phyloP scores from a whole-genome alignment of 2,329 filamentous ascomycete species.

The Metarhizium brunneum region DNA sequence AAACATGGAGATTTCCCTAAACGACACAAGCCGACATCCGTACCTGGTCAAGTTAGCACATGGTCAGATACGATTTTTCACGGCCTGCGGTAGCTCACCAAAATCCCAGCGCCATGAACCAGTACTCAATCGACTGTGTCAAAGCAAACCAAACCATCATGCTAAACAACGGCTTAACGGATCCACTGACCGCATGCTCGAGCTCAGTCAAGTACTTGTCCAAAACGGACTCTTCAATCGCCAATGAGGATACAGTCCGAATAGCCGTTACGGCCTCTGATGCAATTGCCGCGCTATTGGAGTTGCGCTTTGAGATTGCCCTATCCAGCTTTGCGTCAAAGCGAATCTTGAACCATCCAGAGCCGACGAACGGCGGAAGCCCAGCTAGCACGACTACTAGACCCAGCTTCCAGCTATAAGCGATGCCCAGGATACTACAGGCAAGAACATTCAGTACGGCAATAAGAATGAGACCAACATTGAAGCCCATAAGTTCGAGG shows the following conservation, averaged over 20 bases:
- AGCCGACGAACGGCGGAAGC: constrained; percentile 24
- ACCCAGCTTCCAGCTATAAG: constrained; percentile 37
- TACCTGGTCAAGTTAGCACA: too few relatives aligned
- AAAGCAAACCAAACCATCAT: constrained; percentile 28
- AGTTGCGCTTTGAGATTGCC: constrained; percentile 22
- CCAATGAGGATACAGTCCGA: constrained; percentile 31
- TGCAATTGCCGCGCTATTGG: constrained; percentile 30
- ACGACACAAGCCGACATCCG: constrained; percentile 17
- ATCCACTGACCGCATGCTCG: too few relatives aligned
- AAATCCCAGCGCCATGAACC: constrained; percentile 31
- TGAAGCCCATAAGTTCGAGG: constrained; percentile 33
- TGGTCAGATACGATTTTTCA: too few relatives aligned
- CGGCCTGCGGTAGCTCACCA: constrained; percentile 17
- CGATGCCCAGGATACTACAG: constrained; percentile 32
- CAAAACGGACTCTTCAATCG: constrained; percentile 27
- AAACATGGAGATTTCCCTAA: constrained; percentile 43
- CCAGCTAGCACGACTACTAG: constrained; percentile 37
- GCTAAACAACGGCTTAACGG: too few relatives aligned
- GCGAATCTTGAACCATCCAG: constrained; percentile 29
- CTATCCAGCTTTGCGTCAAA: constrained; percentile 30
- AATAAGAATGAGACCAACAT: constrained; percentile 29
- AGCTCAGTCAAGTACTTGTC: constrained; percentile 21
- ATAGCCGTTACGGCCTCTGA: constrained; percentile 32
- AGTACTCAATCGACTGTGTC: constrained; percentile 27
- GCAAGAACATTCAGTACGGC: constrained; percentile 26